A percentile compares a stretch with the other conserved stretches of the same genome.
Evolutionary conservation across 768 basidiomycete species (phyloP).

Genomic region (Lactifluus piperatus): DNA sequence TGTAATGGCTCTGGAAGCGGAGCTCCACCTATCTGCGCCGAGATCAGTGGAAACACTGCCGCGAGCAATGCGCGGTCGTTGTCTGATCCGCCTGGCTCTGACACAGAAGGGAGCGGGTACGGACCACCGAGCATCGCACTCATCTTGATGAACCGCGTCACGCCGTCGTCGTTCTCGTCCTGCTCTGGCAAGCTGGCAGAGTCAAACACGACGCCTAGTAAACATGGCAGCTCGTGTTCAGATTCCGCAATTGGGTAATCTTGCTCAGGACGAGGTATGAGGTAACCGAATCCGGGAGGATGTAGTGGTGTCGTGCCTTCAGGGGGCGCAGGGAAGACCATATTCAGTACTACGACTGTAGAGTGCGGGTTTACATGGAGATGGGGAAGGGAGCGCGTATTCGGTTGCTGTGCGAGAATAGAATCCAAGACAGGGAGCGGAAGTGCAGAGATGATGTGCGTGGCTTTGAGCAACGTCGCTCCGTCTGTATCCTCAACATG

Average conservation of each 20-base stretch:
- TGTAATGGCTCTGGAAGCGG: slow-evolving; percentile 44
- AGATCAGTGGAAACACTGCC: slow-evolving; percentile 19
- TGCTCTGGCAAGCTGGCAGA: slow-evolving; percentile 64
- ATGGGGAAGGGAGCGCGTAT: slow-evolving; percentile 42
- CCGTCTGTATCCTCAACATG: background rate
- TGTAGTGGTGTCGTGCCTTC: slow-evolving; percentile 41
- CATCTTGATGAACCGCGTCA: slow-evolving; percentile 52
- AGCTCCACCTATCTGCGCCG: slow-evolving; percentile 12
- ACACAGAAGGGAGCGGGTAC: slow-evolving; percentile 29
- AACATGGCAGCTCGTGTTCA: slow-evolving; percentile 28
- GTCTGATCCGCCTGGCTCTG: background rate
- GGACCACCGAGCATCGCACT: slow-evolving; percentile 91
- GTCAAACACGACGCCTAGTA: slow-evolving; percentile 88
- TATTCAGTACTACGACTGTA: slow-evolving; percentile 80
- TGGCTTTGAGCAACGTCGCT: slow-evolving; percentile 32
- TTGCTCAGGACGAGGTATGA: slow-evolving; percentile 67
- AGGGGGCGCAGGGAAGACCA: slow-evolving; percentile 58
- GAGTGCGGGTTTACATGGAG: slow-evolving; percentile 63
- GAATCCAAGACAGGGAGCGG: slow-evolving; percentile 47
- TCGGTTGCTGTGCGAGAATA: slow-evolving; percentile 30
- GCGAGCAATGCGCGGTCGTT: slow-evolving; percentile 24
- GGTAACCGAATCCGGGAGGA: slow-evolving; percentile 88
- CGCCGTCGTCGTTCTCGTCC: slow-evolving; percentile 29
- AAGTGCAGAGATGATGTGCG: slow-evolving; percentile 72
- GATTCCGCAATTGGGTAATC: slow-evolving; percentile 35